Conservation (phyloP, 1,284 basidiomycete genomes). For the Trametes versicolor region DNA sequence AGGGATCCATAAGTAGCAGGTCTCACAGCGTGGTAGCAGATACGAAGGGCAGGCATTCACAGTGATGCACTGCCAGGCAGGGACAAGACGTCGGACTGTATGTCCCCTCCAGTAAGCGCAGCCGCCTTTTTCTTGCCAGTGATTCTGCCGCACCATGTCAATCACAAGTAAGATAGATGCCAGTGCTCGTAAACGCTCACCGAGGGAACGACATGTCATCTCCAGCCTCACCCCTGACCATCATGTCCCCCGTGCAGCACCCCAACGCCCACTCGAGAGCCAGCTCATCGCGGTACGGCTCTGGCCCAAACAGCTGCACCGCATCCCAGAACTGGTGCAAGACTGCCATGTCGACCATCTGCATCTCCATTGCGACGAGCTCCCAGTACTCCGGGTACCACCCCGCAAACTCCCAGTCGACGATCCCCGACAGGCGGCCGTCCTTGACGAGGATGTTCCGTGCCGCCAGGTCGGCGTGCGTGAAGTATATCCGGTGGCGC, state of each 20-base stretch:
- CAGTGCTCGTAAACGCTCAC: background rate
- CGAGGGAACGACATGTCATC: slow-evolving; percentile 1
- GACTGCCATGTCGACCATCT: background rate
- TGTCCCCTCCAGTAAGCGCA: too few species aligned
- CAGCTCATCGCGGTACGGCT: slow-evolving; percentile 14
- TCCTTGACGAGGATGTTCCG: slow-evolving; percentile 34
- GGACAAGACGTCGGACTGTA: too few species aligned
- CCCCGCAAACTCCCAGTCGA: slow-evolving; percentile 39
- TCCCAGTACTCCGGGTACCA: slow-evolving; percentile 42
- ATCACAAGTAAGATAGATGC: too few species aligned
- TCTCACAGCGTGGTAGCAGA: too few species aligned
- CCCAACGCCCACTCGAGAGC: slow-evolving; percentile 17
- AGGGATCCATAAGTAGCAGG: too few species aligned
- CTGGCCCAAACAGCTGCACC: slow-evolving; percentile 12
- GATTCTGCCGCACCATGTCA: too few species aligned
- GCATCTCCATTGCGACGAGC: slow-evolving; percentile 19
- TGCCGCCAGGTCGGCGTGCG: slow-evolving; percentile 24
- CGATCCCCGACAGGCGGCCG: slow-evolving; percentile 30
- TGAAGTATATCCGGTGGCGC: slow-evolving; percentile 22
- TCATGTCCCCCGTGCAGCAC: background rate
- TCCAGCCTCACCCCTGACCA: background rate
- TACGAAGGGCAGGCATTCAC: too few species aligned
- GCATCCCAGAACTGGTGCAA: slow-evolving; percentile 19
- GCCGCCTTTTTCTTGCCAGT: too few species aligned
- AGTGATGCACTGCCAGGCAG: too few species aligned